Percentiles rank a stretch among this genome's conserved stretches.
Evolutionary conservation across 2,329 filamentous ascomycete species (phyloP).

Genomic region (Neonectria magnoliae): DNA sequence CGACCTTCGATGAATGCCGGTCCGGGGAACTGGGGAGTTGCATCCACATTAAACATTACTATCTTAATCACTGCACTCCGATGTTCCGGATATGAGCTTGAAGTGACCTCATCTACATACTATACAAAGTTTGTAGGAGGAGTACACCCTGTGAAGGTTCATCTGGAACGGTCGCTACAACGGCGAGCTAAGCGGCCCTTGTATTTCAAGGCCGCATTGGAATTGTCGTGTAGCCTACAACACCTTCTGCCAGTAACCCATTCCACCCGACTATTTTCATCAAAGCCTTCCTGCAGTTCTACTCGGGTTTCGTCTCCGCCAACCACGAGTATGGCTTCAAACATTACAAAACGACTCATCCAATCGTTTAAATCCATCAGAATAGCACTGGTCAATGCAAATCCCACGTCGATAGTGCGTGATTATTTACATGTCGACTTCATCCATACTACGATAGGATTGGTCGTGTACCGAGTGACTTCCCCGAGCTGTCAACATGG

Average conservation of each 20-base stretch:
- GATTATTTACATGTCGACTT: neutral
- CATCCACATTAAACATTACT: neutral
- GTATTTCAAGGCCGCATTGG: too few species aligned
- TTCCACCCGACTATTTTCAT: neutral
- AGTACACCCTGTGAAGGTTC: neutral
- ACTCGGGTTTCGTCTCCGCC: neutral
- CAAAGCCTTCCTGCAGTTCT: neutral
- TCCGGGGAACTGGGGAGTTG: neutral
- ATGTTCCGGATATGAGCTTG: neutral
- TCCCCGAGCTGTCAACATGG: constrained; percentile 1
- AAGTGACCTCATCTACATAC: neutral
- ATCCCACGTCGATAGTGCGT: neutral
- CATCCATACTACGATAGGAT: neutral
- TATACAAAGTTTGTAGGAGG: neutral
- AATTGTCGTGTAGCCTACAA: neutral
- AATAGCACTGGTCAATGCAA: neutral
- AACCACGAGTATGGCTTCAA: neutral
- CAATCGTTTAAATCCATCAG: neutral
- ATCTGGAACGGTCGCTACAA: neutral
- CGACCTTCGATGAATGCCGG: neutral
- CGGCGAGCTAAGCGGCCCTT: too few species aligned
- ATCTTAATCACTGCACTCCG: neutral
- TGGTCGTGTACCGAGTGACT: constrained; percentile 16
- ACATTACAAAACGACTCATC: neutral
- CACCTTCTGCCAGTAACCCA: neutral